phyloP scores from a whole-genome alignment of 139 green algal genomes.

The Chlamydomonas schloesseri region DNA sequence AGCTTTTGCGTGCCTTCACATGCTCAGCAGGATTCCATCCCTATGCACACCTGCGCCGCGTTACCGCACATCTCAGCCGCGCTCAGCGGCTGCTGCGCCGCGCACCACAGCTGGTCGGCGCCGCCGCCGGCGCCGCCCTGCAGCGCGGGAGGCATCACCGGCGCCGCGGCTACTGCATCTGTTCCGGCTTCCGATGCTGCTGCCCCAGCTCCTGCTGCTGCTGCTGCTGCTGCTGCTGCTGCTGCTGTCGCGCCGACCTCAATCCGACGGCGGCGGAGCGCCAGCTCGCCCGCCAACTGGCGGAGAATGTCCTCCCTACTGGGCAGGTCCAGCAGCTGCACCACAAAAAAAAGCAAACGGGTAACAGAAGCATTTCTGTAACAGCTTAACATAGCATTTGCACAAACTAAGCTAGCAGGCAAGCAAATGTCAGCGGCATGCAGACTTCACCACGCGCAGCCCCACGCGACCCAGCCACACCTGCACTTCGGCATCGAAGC shows the following conservation, averaged over 20 bases:
- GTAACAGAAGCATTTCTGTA: no score
- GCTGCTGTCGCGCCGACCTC: neutral
- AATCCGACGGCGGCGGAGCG: neutral
- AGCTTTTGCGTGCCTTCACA: no score
- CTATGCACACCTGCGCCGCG: neutral
- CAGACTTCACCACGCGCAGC: no score
- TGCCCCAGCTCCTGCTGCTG: neutral
- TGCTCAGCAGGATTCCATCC: no score
- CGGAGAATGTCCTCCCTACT: constrained; percentile 15
- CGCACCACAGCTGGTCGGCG: constrained; percentile 23
- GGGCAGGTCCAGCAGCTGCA: constrained; percentile 39
- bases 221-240: neutral
- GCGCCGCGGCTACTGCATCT: neutral
- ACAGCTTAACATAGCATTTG: no score
- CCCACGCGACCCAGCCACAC: no score
- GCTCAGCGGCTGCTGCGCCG: neutral
- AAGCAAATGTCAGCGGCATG: no score
- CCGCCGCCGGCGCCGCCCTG: neutral
- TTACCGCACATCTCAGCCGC: constrained; percentile 33
- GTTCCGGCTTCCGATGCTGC: neutral
- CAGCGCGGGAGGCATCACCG: no score
- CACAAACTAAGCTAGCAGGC: no score
- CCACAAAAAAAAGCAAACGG: no score
- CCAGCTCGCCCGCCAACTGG: constrained; percentile 25
- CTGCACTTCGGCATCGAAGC: no score